Percentiles rank a stretch among this genome's conserved stretches.
These are phyloP conservation scores for Eimeria brunetti DNA, from an alignment of 169 alveolate species.

Conservation along the genomic window DNA sequence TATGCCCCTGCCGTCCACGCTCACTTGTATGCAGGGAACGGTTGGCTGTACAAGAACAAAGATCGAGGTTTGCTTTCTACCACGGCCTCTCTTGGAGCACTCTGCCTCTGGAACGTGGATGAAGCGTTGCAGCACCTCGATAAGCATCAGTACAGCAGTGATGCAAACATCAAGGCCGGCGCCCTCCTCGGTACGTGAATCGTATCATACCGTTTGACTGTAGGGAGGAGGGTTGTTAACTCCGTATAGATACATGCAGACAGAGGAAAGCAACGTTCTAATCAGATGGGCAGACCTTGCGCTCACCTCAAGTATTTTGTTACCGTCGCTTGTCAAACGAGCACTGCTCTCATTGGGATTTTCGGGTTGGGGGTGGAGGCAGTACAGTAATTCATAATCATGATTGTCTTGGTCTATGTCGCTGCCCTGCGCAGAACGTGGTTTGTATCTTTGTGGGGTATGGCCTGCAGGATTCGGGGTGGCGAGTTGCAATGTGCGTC, in stretches of 20 bases:
- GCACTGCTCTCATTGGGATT: neutral
- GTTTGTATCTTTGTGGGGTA: neutral
- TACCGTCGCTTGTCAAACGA: neutral
- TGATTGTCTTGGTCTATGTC: neutral
- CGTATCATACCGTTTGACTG: slow-evolving; percentile 19
- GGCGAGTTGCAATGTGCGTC: slow-evolving; percentile 87
- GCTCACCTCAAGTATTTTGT: neutral
- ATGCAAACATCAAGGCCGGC: slow-evolving; percentile 97
- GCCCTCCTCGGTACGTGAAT: slow-evolving; percentile 92
- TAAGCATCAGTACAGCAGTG: slow-evolving; percentile 96
- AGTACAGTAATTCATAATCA: neutral
- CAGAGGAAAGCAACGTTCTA: neutral
- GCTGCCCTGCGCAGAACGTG: neutral
- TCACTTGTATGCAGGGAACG: slow-evolving; percentile 82
- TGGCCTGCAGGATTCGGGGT: slow-evolving; percentile 89
- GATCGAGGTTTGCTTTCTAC: slow-evolving; percentile 97
- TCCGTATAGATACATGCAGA: slow-evolving; percentile 28
- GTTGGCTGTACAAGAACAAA: slow-evolving; percentile 97
- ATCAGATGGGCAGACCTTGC: neutral
- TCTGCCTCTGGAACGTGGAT: slow-evolving; percentile 98
- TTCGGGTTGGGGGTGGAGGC: neutral
- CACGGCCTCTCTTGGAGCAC: slow-evolving; percentile 94
- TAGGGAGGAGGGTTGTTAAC: neutral
- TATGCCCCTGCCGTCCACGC: neutral
- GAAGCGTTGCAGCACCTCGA: slow-evolving; percentile 96